These are phyloP conservation scores for Seiridium unicorne DNA, from an alignment of 2,329 filamentous ascomycete genomes.

Conservation along the genomic window DNA sequence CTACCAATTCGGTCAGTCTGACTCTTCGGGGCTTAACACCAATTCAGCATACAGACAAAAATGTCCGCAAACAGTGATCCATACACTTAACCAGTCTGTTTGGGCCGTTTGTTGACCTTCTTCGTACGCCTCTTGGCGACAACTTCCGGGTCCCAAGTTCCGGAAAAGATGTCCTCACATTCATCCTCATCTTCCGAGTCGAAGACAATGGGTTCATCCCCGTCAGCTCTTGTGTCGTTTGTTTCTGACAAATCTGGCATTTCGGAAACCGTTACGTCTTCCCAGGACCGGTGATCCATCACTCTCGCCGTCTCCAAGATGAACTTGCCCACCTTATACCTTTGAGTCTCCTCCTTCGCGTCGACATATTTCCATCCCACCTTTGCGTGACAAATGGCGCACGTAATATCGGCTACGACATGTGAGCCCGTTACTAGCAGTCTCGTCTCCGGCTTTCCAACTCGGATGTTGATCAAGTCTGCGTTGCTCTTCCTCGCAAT, in stretches of 20 bases:
- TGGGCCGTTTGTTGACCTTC: constrained; percentile 22
- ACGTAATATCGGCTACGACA: constrained; percentile 63
- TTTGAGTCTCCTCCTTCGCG: constrained; percentile 56
- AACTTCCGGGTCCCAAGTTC: constrained; percentile 56
- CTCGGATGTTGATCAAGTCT: constrained; percentile 51
- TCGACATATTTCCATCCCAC: constrained; percentile 70
- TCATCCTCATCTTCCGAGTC: constrained; percentile 66
- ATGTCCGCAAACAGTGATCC: neutral
- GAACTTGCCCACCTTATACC: constrained; percentile 69
- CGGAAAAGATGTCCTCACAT: constrained; percentile 64
- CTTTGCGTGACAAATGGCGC: constrained; percentile 52
- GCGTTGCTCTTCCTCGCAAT: constrained; percentile 10
- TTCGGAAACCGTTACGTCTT: constrained; percentile 35
- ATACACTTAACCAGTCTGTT: neutral
- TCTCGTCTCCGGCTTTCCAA: constrained; percentile 54
- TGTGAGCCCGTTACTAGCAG: constrained; percentile 63
- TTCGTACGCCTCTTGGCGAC: constrained; percentile 45
- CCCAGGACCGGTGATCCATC: constrained; percentile 52
- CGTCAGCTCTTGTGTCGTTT: constrained; percentile 9
- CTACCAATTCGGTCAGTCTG: neutral
- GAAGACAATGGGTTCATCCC: constrained; percentile 43
- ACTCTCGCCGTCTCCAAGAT: constrained; percentile 63
- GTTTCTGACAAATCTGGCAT: constrained; percentile 18
- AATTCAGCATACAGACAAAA: neutral
- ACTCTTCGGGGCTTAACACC: neutral